phyloP scores from a whole-genome alignment of 768 basidiomycete species.

The Suillus spraguei region DNA sequence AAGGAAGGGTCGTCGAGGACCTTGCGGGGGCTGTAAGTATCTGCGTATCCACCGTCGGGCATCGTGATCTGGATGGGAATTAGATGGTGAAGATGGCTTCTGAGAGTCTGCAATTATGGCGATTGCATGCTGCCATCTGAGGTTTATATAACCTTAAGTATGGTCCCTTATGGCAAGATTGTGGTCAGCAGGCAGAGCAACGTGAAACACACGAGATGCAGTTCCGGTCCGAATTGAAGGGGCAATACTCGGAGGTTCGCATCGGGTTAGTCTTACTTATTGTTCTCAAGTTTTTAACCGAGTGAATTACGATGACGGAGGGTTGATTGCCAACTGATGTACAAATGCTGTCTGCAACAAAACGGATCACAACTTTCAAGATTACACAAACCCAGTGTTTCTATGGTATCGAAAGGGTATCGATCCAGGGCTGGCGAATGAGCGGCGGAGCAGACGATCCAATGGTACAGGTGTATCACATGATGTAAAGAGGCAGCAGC shows the following conservation, averaged over 20 bases:
- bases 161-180: neutral
- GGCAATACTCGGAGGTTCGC: neutral
- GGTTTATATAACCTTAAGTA: neutral
- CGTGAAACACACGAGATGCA: neutral
- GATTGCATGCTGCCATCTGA: neutral
- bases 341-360: constrained; percentile 20
- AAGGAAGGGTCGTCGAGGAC: constrained; percentile 59
- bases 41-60: constrained; percentile 34
- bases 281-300: neutral
- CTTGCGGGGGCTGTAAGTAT: constrained; percentile 57
- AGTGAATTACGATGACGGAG: neutral
- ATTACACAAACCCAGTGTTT: constrained; percentile 28
- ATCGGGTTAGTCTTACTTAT: neutral
- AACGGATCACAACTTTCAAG: constrained; percentile 18
- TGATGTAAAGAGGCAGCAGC: constrained; percentile 7
- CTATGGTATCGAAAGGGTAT: constrained; percentile 34
- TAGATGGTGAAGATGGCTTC: neutral
- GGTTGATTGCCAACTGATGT: constrained; percentile 16
- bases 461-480: constrained; percentile 9
- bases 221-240: constrained; percentile 1
- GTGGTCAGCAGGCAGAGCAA: neutral
- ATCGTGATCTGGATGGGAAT: constrained; percentile 15
- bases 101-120: neutral
- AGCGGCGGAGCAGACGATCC: neutral
- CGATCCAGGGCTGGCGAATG: constrained; percentile 12